Evolutionary conservation across 768 basidiomycete species (phyloP), one percentile per base, ranked within the genome.

Genomic region (Lactarius evosmus): DNA sequence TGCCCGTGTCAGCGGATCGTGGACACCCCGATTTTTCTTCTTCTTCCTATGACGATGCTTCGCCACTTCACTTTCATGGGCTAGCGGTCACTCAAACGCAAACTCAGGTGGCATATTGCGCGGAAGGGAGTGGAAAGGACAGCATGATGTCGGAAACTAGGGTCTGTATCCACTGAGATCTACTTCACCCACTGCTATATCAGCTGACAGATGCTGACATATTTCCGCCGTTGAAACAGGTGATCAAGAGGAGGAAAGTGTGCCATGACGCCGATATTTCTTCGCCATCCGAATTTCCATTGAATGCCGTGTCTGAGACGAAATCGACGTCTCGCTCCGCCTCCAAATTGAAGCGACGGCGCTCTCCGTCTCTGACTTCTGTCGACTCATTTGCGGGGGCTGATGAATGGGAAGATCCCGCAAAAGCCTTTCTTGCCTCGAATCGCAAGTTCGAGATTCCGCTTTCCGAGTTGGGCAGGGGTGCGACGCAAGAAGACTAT

Each of bases 31-130:
- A 69, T 66, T 68, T 62, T 60, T 71, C 51, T 67, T 25, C 69
- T 17, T 61, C 68, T 32, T 67, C 62, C 19, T 63, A 72, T 70
- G 67, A 72, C 75, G 40, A 71, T 5, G 38, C 76, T 41, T 80
- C 82, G 32, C 78, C 76, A 60, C 86, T 87, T 73, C 80, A 83
- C 69, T 79, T 84, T 64, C 81, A 84, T 68, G 86, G 84, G 3
- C 76, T 88, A 22, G 83, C 79, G 3, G 67, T 74, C 9, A 84
- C 83, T 1, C 83, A 85, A 69, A 80, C 83, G 0, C 82, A 86
- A 66, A 79, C 79, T 0, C 81, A 82, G 64, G 66, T 70, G 5
- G 76, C 77, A 34, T 72, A 75, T 6, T 25, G 32, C 19, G 12
- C 32, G 11, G 54, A 61, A 52, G 38, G 27, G 59, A 56, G 22